Conservation (phyloP, 176 grass and related monocot genomes). For the Oryza rufipogon region DNA sequence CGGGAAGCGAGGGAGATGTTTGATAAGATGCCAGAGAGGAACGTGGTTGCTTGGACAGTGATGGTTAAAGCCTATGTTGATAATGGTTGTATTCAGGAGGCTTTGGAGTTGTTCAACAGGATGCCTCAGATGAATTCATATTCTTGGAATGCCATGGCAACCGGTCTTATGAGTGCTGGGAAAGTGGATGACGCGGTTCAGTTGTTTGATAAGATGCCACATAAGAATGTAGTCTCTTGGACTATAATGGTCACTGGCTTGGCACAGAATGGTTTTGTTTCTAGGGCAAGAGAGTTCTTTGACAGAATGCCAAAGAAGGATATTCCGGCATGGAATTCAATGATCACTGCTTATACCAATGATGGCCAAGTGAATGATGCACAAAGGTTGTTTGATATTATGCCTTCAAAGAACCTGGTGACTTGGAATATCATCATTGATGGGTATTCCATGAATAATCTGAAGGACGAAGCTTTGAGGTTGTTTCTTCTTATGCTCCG, state of each 20-base stretch:
- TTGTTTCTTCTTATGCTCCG: constrained; percentile 41
- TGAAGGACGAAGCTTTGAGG: neutral
- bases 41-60: constrained; percentile 53
- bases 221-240: constrained; percentile 61
- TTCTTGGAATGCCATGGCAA: constrained; percentile 49
- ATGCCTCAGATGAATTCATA: constrained; percentile 47
- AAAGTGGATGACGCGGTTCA: constrained; percentile 35
- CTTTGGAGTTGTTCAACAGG: constrained; percentile 39
- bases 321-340: constrained; percentile 32
- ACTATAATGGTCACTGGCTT: constrained; percentile 73
- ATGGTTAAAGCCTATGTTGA: constrained; percentile 46
- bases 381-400: constrained; percentile 46
- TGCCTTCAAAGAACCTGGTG: constrained; percentile 62
- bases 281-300: constrained; percentile 54
- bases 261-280: constrained; percentile 49
- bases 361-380: constrained; percentile 48
- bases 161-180: constrained; percentile 37
- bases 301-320: constrained; percentile 53
- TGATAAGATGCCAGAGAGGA: constrained; percentile 53
- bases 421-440: constrained; percentile 61
- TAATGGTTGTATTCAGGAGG: constrained; percentile 11
- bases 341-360: constrained; percentile 62
- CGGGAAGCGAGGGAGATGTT: constrained; percentile 55
- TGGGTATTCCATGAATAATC: constrained; percentile 32
- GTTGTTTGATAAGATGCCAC: constrained; percentile 48